These are phyloP conservation scores for Alternaria dauci DNA, from an alignment of 2,329 filamentous ascomycete species.

Conservation along the genomic window DNA sequence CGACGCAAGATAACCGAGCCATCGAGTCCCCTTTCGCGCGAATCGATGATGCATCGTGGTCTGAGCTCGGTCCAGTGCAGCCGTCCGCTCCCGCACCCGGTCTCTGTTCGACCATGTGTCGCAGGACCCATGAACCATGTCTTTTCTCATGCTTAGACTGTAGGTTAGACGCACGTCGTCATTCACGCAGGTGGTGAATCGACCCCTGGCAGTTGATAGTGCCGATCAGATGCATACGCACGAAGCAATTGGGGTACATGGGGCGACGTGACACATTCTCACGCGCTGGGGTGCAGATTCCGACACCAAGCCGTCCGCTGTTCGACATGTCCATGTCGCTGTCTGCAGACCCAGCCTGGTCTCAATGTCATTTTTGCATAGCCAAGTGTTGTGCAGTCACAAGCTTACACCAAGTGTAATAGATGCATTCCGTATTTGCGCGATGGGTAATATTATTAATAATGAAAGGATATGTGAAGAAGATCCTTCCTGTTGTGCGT, in stretches of 20 bases:
- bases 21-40: slow-evolving; percentile 8
- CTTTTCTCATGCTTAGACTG: slow-evolving; percentile 2
- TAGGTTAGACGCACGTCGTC: slow-evolving; percentile 1
- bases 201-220: slow-evolving; percentile 10
- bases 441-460: slow-evolving; percentile 41
- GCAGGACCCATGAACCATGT: slow-evolving; percentile 30
- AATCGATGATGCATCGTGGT: slow-evolving; percentile 15
- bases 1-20: slow-evolving; percentile 1
- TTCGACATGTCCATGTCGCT: slow-evolving; percentile 1
- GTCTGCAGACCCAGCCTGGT: slow-evolving; percentile 5
- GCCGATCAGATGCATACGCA: slow-evolving; percentile 9
- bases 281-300: slow-evolving; percentile 24
- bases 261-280: slow-evolving; percentile 3
- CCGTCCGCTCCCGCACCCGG: slow-evolving; percentile 19
- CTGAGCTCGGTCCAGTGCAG: slow-evolving; percentile 12
- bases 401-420: background rate
- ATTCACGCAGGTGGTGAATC: background rate
- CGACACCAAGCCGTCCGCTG: slow-evolving; percentile 13
- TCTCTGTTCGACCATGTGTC: slow-evolving; percentile 25
- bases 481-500: slow-evolving; percentile 20
- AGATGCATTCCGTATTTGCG: background rate
- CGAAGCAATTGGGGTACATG: slow-evolving; percentile 4
- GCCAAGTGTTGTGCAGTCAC: background rate
- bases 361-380: background rate
- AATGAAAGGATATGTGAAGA: slow-evolving; percentile 29